Base-by-base conservation (phyloP, 768 basidiomycete genomes). In the Sarcodon aspratus region DNA sequence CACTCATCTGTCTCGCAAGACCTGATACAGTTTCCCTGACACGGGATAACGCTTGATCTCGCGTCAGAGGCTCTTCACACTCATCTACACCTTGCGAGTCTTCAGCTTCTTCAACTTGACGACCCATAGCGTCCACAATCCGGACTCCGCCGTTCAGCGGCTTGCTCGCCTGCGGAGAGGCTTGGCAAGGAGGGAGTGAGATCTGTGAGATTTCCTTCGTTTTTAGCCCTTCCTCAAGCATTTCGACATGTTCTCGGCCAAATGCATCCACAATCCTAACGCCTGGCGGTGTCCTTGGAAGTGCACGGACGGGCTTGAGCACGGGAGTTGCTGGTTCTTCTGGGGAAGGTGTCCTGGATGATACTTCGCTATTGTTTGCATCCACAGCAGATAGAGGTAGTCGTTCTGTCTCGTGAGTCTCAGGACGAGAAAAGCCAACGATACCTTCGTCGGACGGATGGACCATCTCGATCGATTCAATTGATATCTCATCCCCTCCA, bases 231-330 rank as follows among this genome's bases (percentile, higher is more conserved):
- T 47, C 17, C n/a, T 50, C 38, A n/a, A 33, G 33, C 33, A 15
- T 47, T 12, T 55, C 56, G 9, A 32, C 31, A 8, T 50, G 49
- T 58, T 78, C 73, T 38, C 76, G 66, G 8, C 85, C 85, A 59
- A 75, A 87, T 7, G 79, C 82, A 63, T 89, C 85, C 27, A 88
- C 65, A n/a, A 87, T 57, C 21, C 82, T 75, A 34, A 88, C 70
- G 45, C 68, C 68, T 6, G 75, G 17, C 0, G 57, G 71, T 0
- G 73, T 69, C 59, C 71, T 77, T 17, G 73, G 69, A 40, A 67
- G 64, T 37, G 17, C 40, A 42, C 17, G 27, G 40, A 65, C 67
- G 33, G 63, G 66, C 37, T 62, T 43, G 53, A 61, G 51, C 44
- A 54, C 5, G 33, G 59, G 53, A 36, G 57, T 51, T 9, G 44